phyloP scores from a whole-genome alignment of 192 early-diverging fungal genomes.

The Coemansia asiatica region DNA sequence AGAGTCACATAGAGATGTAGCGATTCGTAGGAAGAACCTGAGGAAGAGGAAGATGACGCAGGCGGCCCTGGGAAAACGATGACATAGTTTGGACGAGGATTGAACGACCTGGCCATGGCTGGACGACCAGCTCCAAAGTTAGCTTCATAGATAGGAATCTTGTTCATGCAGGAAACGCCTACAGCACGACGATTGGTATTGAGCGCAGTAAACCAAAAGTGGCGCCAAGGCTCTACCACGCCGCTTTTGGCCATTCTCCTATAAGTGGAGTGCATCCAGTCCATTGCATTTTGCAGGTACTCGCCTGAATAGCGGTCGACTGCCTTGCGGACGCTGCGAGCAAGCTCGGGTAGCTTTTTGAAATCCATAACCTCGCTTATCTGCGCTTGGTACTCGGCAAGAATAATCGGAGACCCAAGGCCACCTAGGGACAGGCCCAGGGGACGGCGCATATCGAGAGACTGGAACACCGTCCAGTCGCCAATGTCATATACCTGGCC shows the following conservation, averaged over 20 bases:
- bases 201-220: conserved; percentile 47
- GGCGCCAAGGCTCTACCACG: conserved; percentile 36
- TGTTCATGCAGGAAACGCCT: conserved; percentile 46
- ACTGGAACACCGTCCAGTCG: conserved; percentile 42
- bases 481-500: conserved; percentile 25
- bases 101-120: conserved; percentile 44
- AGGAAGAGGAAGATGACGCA: background rate
- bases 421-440: conserved; percentile 26
- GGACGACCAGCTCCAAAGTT: conserved; percentile 45
- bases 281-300: conserved; percentile 34
- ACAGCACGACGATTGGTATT: conserved; percentile 29
- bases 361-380: conserved; percentile 5
- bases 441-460: conserved; percentile 44
- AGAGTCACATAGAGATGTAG: conserved; percentile 48
- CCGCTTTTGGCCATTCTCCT: conserved; percentile 11
- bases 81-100: conserved; percentile 43
- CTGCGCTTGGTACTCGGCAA: conserved; percentile 27
- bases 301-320: conserved; percentile 23
- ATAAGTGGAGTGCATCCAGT: conserved; percentile 38
- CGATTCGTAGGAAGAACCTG: too few species aligned
- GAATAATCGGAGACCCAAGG: conserved; percentile 44
- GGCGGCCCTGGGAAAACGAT: conserved; percentile 51
- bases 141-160: conserved; percentile 42
- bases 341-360: conserved; percentile 9
- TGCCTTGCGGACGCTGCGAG: conserved; percentile 22